Evolutionary conservation across 306 rosid species (phyloP), one percentile per base, ranked within the genome.

Genomic region (Prinsepia uniflora): DNA sequence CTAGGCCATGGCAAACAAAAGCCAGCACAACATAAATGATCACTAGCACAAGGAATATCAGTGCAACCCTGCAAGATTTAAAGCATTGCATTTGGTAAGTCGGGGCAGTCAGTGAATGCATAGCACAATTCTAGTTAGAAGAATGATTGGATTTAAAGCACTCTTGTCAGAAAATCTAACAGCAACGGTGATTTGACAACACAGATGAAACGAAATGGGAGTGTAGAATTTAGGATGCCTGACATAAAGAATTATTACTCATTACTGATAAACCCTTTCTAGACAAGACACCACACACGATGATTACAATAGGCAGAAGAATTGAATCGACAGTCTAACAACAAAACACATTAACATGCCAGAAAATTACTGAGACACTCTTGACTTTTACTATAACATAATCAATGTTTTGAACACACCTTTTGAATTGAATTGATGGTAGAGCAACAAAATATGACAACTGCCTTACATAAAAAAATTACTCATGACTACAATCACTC

Each of bases 1-100:
- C 75, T 41, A 86, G 86, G 44, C 99, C 99, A 75, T 82, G 89
- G 83, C 99, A 95, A 81, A 89, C 97, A 70, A 89, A 87, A 81
- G 97, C 97, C 83, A 89, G 59, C 55, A 91, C 88, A 65, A 88
- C 57, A 75, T 91, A 95, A 53, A 71, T 72, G 70, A 91, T 76
- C 82, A 86, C 87, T 36, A 95, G 90, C 75, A 95, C 82, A 75
- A 91, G 68, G 80, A 89, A 15, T 75, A 95, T 84, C 65, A 95
- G 87, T 7, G 88, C 95, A 67, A 90, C 54, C 86, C 99, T 95
- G 96, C 86, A 84, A 87, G 72, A 85, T 34, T 17, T 17, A 80
- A 34, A 64, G 65, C 67, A 70, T 58, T 63, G 65, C 67, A 70
- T 58, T 63, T 72, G 30, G 42, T 84, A 66, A 85, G 85, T 4